Evolutionary conservation across 1,284 basidiomycete species (phyloP).

Genomic region (Xerocomus cyaneibrunnescens): DNA sequence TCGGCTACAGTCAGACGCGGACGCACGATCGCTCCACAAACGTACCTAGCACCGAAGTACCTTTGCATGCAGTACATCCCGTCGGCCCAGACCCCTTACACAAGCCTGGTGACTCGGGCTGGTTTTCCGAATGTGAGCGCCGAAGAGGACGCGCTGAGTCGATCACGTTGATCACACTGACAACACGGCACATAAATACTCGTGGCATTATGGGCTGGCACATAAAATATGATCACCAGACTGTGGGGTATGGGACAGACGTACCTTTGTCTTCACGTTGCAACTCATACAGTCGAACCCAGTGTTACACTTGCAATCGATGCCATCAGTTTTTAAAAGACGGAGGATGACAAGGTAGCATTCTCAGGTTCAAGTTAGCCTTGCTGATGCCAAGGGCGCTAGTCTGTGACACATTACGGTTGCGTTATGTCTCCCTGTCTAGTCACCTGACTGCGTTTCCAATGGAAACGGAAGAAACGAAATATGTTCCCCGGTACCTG

Average conservation of each 20-base stretch:
- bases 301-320: not conserved
- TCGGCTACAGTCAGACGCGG: not conserved
- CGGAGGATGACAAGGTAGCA: not conserved
- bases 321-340: not conserved
- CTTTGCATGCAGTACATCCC: not conserved
- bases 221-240: constrained; percentile 1
- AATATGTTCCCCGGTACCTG: constrained; percentile 32
- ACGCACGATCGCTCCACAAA: constrained; percentile 19
- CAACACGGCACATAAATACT: not conserved
- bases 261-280: not conserved
- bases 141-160: not conserved
- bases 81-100: not conserved
- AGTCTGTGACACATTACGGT: no score
- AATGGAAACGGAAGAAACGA: constrained; percentile 27
- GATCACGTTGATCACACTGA: not conserved
- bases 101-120: not conserved
- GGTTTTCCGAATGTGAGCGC: not conserved
- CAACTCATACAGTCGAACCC: not conserved
- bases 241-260: not conserved
- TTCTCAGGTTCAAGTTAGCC: not conserved
- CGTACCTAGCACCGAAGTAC: not conserved
- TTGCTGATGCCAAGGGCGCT: no score
- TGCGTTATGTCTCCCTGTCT: not conserved
- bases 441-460: constrained; percentile 25
- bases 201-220: not conserved